Evolutionary conservation across 164 flowering plant species (phyloP), one percentile per base, ranked within the genome.

Genomic region (Buxus sempervirens): DNA sequence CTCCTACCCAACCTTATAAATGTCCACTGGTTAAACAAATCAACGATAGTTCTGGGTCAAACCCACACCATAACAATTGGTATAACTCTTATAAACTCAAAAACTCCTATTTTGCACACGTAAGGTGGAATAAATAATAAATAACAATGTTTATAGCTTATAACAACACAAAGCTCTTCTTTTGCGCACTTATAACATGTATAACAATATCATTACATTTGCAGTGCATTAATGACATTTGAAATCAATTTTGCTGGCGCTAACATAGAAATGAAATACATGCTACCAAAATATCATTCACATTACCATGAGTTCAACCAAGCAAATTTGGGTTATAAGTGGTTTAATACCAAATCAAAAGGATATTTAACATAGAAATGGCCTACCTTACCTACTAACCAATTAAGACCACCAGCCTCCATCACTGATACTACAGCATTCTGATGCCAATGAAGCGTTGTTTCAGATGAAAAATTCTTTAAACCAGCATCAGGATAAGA

Each of bases 321-420:
- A 69, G n/a, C n/a, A n/a, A n/a, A n/a, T n/a, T n/a, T n/a, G n/a
- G n/a, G n/a, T n/a, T n/a, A n/a, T n/a, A n/a, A n/a, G 7, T 21
- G 53, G 22, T 13, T 36, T 32, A 20, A 61, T 16, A 45, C 36
- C 56, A 61, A 53, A 60, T 64, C 49, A 15, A 61, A 66, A 58
- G n/a, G 58, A 55, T 42, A 24, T 21, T 20, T 36, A 69, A 65
- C 66, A 45, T 57, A 65, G 68, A 27, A 60, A 65, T 32, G 75
- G 85, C 95, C 79, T 85, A 91, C 96, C 90, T 95, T 92, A 95
- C 99, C 99, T 95, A 92, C 90, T 88, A 92, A 92, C 99, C 99
- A 95, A 80, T 92, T 95, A 70, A 95, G 89, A 53, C 99, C 97
- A 76, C 99, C 99, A 73, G 97, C 97, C 84, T 95, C 99, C 96